These are phyloP conservation scores for Pseudogymnoascus sp. DNA, from an alignment of 2,329 filamentous ascomycete species.

Conservation along the genomic window DNA sequence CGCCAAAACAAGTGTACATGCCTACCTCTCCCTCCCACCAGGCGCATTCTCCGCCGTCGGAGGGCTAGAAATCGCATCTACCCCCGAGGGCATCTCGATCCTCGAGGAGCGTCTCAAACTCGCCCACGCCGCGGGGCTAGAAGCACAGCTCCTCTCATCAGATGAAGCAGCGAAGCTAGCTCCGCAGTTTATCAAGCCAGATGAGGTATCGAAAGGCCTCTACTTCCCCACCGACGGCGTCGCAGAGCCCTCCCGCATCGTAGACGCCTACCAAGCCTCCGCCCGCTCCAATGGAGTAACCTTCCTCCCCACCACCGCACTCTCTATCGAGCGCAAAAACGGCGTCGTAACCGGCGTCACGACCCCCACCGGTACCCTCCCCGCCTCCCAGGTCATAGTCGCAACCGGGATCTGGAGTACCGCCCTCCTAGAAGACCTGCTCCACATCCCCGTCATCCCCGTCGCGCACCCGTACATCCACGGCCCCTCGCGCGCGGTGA, in stretches of 20 bases:
- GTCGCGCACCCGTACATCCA: conserved; percentile 32
- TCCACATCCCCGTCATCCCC: conserved; percentile 28
- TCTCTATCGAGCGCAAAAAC: background rate
- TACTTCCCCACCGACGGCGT: background rate
- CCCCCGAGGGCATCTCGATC: background rate
- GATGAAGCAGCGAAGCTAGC: background rate
- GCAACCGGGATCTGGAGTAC: conserved; percentile 24
- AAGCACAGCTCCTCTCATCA: background rate
- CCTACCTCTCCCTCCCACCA: background rate
- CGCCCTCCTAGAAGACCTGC: conserved; percentile 17
- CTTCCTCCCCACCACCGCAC: background rate
- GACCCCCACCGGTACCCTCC: background rate
- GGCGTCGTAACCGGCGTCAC: background rate
- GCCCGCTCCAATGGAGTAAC: background rate
- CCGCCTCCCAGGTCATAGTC: background rate
- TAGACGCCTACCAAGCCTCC: background rate
- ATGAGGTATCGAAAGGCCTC: background rate
- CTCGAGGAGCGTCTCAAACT: background rate
- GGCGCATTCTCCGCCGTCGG: background rate
- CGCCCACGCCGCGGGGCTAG: background rate
- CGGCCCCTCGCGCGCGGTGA: conserved; percentile 14
- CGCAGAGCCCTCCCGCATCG: background rate
- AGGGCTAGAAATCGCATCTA: background rate
- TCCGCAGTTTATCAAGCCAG: background rate
- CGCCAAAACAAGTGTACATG: conserved; percentile 23